phyloP scores from a whole-genome alignment of 2,329 filamentous ascomycete species.

The Botrytis elliptica region DNA sequence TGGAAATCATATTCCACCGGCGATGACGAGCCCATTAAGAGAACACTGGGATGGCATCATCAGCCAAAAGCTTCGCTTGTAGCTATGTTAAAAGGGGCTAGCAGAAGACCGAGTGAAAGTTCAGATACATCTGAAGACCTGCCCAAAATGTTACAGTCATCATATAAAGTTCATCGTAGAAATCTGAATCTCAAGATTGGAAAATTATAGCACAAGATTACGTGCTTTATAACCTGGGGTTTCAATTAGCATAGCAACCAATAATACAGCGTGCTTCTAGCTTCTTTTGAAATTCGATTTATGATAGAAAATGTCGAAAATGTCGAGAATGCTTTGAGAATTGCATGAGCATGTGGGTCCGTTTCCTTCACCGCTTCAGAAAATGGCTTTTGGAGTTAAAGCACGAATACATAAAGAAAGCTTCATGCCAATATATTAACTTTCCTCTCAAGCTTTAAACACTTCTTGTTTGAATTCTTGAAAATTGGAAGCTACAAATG shows the following conservation, averaged over 20 bases:
- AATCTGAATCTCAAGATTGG: background rate
- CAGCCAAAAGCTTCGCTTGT: background rate
- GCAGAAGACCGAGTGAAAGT: background rate
- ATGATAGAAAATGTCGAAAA: background rate
- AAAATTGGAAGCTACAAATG: background rate
- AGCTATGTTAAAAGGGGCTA: background rate
- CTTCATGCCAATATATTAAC: background rate
- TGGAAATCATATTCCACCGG: background rate
- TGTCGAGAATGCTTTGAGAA: background rate
- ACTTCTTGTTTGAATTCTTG: background rate
- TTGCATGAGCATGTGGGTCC: conserved; percentile 8
- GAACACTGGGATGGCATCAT: background rate
- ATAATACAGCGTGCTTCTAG: background rate
- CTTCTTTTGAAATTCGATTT: background rate
- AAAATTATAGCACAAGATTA: too few relatives aligned
- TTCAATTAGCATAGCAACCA: background rate
- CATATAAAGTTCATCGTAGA: background rate
- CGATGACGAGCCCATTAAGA: background rate
- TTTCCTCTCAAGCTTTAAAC: background rate
- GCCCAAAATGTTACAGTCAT: too few relatives aligned
- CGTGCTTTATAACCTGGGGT: background rate
- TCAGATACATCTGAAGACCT: background rate
- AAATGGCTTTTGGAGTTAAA: background rate
- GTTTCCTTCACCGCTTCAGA: conserved; percentile 2
- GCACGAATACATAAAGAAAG: conserved; percentile 1